phyloP scores from a whole-genome alignment of 768 basidiomycete species.

The Obba rivulosa region DNA sequence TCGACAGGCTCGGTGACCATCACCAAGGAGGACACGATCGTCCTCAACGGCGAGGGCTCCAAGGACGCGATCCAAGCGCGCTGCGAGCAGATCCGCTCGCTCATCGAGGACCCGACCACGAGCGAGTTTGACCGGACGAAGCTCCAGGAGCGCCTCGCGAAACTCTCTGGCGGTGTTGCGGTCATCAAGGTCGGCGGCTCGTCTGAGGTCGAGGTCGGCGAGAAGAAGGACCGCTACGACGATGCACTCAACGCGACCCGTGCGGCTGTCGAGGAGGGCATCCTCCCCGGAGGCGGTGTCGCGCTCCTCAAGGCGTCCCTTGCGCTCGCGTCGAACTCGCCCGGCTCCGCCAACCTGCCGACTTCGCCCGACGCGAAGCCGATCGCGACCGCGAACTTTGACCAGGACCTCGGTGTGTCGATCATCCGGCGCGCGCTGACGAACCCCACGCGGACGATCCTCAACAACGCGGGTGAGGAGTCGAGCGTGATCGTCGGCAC shows the following conservation, averaged over 20 bases:
- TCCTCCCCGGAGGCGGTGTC: constrained; percentile 94
- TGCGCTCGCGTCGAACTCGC: constrained; percentile 48
- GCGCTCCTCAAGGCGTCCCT: constrained; percentile 85
- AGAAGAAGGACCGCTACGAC: constrained; percentile 99
- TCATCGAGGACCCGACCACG: constrained; percentile 79
- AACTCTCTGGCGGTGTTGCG: constrained; percentile 93
- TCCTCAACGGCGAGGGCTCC: constrained; percentile 90
- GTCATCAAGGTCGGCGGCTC: constrained; percentile 97
- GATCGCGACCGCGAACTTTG: constrained; percentile 86
- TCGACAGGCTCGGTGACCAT: constrained; percentile 87
- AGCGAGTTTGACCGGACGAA: constrained; percentile 92
- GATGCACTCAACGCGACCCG: constrained; percentile 97
- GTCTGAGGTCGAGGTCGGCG: constrained; percentile 92
- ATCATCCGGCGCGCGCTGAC: constrained; percentile 87
- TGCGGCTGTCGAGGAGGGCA: constrained; percentile 97
- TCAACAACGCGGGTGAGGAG: constrained; percentile 93
- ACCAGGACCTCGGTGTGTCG: constrained; percentile 92
- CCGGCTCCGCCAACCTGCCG: constrained; percentile 27
- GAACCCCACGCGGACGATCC: constrained; percentile 81
- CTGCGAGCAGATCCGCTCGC: constrained; percentile 90
- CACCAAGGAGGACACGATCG: constrained; percentile 96
- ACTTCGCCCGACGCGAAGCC: constrained; percentile 54
- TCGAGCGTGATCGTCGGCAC: constrained; percentile 89
- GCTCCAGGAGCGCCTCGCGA: constrained; percentile 95
- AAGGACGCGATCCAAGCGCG: constrained; percentile 89